A percentile compares a stretch with the other conserved stretches of the same genome.
phyloP scores from a whole-genome alignment of 2,329 filamentous ascomycete genomes.

The Stagonosporopsis rhizophila region DNA sequence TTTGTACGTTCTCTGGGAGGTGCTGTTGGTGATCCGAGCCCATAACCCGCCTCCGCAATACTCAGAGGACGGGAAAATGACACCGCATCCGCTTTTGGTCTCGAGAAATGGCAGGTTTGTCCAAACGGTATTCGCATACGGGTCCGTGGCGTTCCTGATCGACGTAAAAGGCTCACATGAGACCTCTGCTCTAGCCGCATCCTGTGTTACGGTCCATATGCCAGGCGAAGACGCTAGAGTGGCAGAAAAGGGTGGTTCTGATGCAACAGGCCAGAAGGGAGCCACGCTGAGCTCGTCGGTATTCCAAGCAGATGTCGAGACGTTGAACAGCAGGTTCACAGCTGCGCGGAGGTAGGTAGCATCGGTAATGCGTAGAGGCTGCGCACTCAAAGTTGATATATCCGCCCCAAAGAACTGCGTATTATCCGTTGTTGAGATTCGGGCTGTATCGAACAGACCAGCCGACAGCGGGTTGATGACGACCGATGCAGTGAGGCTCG shows the following conservation, averaged over 20 bases:
- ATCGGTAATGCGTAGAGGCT: background rate
- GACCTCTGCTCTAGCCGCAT: background rate
- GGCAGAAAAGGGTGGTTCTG: too few species aligned
- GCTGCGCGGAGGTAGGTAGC: background rate
- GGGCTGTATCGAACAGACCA: background rate
- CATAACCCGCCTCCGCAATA: too few species aligned
- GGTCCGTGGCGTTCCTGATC: background rate
- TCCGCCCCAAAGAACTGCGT: background rate
- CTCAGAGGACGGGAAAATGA: too few species aligned
- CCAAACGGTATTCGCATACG: background rate
- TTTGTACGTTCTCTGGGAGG: background rate
- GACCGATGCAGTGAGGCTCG: background rate
- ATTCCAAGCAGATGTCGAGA: background rate
- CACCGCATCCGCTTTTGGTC: too few species aligned
- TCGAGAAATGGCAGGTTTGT: background rate
- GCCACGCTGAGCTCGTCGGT: background rate
- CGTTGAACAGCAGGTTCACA: background rate
- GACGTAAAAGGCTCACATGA: background rate
- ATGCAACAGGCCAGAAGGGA: too few species aligned
- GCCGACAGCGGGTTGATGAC: background rate
- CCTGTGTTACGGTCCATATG: background rate
- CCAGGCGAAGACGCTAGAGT: too few species aligned
- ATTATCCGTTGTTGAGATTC: background rate
- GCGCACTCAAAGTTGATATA: background rate
- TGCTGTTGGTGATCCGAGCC: too few species aligned